phyloP scores from a whole-genome alignment of 1,139 yeast species.

The Dujonia santamariae region DNA sequence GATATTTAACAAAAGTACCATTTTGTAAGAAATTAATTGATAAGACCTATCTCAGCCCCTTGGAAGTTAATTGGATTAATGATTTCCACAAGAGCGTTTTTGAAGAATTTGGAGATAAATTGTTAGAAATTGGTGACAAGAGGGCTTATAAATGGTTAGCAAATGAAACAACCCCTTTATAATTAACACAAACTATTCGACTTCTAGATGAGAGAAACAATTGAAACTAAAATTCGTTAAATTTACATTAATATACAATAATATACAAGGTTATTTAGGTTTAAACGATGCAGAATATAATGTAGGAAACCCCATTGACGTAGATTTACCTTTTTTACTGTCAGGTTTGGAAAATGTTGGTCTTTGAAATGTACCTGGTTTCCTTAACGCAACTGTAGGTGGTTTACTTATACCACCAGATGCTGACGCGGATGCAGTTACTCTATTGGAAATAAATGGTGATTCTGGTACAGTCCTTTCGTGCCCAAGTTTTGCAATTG shows the following conservation, averaged over 20 bases:
- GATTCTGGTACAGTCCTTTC: conserved; percentile 19
- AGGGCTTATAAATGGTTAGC: conserved; percentile 40
- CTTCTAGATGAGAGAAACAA: too few species aligned
- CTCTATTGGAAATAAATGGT: conserved; percentile 36
- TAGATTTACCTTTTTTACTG: conserved; percentile 14
- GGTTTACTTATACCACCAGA: conserved; percentile 7
- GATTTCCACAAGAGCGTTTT: conserved; percentile 40
- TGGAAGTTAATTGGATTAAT: conserved; percentile 54
- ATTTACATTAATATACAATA: conserved; percentile 3
- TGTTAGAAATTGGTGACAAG: conserved; percentile 36
- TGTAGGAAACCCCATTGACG: conserved; percentile 26
- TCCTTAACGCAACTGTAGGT: conserved; percentile 32
- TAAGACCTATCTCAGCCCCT: conserved; percentile 24
- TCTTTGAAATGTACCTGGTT: conserved; percentile 52
- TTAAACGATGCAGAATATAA: conserved; percentile 23
- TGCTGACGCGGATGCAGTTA: conserved; percentile 9
- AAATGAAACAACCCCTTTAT: conserved; percentile 34
- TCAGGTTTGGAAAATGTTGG: conserved; percentile 19
- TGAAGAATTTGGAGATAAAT: conserved; percentile 30
- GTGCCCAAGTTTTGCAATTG: neutral
- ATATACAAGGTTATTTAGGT: conserved; percentile 5
- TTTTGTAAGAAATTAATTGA: conserved; percentile 50
- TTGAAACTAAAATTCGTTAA: too few species aligned
- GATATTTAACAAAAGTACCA: conserved; percentile 53
- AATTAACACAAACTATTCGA: conserved; percentile 4